phyloP scores from a whole-genome alignment of 208 protist genomes.

The Wallacemonas sp. region DNA sequence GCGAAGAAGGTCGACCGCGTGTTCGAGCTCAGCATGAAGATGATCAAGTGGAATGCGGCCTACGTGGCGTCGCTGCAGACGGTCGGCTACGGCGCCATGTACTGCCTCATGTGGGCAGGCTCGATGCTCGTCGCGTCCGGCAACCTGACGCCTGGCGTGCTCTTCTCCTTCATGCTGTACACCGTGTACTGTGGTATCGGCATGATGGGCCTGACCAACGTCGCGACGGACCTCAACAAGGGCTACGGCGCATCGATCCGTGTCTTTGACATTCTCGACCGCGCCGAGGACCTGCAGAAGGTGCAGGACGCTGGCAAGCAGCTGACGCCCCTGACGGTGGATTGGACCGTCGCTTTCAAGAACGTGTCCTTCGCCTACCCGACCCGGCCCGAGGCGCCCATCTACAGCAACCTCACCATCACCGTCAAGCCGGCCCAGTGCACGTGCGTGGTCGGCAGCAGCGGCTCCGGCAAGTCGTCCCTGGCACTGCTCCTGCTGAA shows the following conservation, averaged over 20 bases:
- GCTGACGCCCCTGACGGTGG: slow-evolving; percentile 39
- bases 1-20: slow-evolving; percentile 67
- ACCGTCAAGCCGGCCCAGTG: slow-evolving; percentile 59
- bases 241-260: slow-evolving; percentile 83
- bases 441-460: slow-evolving; percentile 85
- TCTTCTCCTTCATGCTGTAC: slow-evolving; percentile 92
- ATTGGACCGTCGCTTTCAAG: slow-evolving; percentile 65
- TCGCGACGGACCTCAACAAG: slow-evolving; percentile 86
- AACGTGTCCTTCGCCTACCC: slow-evolving; percentile 88
- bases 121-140: slow-evolving; percentile 80
- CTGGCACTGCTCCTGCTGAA: slow-evolving; percentile 84
- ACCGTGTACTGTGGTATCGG: slow-evolving; percentile 89
- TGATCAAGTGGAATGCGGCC: slow-evolving; percentile 72
- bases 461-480: slow-evolving; percentile 84
- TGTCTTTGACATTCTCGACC: slow-evolving; percentile 83
- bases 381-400: slow-evolving; percentile 68
- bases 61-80: slow-evolving; percentile 82
- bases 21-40: slow-evolving; percentile 68
- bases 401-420: slow-evolving; percentile 75
- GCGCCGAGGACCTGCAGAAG: slow-evolving; percentile 44
- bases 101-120: slow-evolving; percentile 87
- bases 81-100: slow-evolving; percentile 82
- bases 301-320: slow-evolving; percentile 36
- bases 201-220: slow-evolving; percentile 81
- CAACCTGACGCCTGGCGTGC: slow-evolving; percentile 69